Conservation (phyloP, 75 land plant species). For the Selaginella moellendorffii region DNA sequence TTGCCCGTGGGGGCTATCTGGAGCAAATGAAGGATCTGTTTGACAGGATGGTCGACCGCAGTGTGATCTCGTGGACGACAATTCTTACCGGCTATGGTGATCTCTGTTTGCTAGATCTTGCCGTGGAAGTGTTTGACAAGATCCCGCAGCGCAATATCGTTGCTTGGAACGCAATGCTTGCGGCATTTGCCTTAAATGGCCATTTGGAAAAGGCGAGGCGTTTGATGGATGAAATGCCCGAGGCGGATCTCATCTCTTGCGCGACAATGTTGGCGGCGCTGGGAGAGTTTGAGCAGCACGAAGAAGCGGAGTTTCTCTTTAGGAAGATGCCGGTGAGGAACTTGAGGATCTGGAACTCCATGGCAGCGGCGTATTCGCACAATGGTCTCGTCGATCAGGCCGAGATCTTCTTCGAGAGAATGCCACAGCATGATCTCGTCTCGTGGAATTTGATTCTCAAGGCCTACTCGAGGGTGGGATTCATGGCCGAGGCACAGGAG, state of each 20-base stretch:
- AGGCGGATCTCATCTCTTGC: neutral
- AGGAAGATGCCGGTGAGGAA: neutral
- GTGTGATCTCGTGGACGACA: constrained; percentile 4
- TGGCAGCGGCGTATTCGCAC: neutral
- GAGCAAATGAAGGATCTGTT: neutral
- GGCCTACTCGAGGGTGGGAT: neutral
- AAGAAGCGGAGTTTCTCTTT: neutral
- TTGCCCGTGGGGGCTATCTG: neutral
- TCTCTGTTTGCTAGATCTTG: neutral
- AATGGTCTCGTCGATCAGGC: neutral
- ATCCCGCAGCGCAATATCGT: neutral
- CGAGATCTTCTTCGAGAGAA: neutral
- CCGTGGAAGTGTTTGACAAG: neutral
- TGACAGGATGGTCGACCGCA: neutral
- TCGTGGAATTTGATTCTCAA: neutral
- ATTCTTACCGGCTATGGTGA: neutral
- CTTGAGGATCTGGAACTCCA: neutral
- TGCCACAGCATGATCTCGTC: neutral
- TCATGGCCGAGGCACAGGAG: neutral
- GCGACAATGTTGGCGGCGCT: neutral
- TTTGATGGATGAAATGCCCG: neutral
- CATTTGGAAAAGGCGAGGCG: neutral
- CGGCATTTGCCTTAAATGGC: constrained; percentile 1
- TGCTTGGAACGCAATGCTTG: neutral
- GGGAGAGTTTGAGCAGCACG: neutral